A percentile compares a stretch with the other conserved stretches of the same genome.
phyloP scores from a whole-genome alignment of 2,329 filamentous ascomycete genomes.

The Trichoderma cornu-damae region DNA sequence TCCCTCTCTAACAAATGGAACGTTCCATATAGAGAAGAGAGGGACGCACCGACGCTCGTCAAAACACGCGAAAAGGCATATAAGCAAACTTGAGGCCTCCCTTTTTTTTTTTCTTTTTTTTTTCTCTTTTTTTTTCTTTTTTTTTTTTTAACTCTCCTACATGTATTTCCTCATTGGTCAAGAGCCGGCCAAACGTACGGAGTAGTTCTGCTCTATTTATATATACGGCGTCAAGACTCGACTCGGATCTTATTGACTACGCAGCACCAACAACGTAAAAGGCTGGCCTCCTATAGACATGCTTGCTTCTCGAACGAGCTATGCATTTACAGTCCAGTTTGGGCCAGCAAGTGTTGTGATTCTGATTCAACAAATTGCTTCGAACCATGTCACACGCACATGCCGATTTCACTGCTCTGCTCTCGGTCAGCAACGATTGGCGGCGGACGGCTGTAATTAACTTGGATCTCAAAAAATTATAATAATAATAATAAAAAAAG shows the following conservation, averaged over 20 bases:
- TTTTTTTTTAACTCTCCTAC: neutral
- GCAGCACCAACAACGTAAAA: neutral
- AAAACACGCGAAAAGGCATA: neutral
- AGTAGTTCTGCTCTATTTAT: too few relatives aligned
- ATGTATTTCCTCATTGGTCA: neutral
- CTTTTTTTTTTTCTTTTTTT: neutral
- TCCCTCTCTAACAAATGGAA: neutral
- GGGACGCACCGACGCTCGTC: neutral
- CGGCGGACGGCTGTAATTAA: neutral
- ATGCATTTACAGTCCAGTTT: neutral
- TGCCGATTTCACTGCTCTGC: neutral
- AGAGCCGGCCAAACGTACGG: neutral
- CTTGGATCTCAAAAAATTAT: too few relatives aligned
- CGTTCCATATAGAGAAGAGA: neutral
- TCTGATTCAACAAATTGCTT: neutral
- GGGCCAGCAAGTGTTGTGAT: neutral
- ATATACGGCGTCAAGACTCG: neutral
- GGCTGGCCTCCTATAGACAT: neutral
- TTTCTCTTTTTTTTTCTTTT: neutral
- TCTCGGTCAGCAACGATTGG: neutral
- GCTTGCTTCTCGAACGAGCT: neutral
- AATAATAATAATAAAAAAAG: neutral
- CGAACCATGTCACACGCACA: neutral
- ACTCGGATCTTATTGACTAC: neutral
- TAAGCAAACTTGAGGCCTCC: neutral